phyloP scores from a whole-genome alignment of 169 alveolate species.

The Neospora caninum region DNA sequence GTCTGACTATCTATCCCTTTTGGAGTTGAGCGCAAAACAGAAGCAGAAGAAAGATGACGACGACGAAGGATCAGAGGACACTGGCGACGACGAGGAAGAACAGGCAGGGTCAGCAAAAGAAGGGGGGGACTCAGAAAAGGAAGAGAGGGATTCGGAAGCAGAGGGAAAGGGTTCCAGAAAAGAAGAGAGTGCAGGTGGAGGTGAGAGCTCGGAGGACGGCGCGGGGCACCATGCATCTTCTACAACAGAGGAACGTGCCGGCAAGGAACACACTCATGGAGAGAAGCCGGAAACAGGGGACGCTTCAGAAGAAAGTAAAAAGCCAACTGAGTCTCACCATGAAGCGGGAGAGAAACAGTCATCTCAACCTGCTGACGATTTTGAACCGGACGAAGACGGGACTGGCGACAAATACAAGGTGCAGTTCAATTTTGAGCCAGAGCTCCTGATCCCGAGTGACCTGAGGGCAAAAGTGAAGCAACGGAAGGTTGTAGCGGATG shows the following conservation, averaged over 20 bases:
- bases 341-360: too few species aligned
- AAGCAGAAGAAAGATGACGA: neutral
- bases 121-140: neutral
- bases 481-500: neutral
- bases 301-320: too few species aligned
- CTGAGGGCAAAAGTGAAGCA: neutral
- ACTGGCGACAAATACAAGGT: neutral
- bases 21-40: neutral
- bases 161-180: neutral
- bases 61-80: neutral
- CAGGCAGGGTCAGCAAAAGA: neutral
- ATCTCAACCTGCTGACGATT: neutral
- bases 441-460: conserved; percentile 7
- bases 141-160: neutral
- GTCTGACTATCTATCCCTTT: neutral
- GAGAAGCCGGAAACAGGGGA: neutral
- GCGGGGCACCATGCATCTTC: neutral
- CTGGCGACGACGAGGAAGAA: neutral
- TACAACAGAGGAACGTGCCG: neutral
- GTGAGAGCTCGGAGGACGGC: neutral
- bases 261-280: too few species aligned
- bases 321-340: too few species aligned
- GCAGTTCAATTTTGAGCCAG: conserved; percentile 31
- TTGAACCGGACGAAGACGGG: neutral
- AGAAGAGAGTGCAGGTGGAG: neutral